These are phyloP conservation scores for Halenospora varia DNA, from an alignment of 495 filamentous ascomycete genomes.

Conservation along the genomic window DNA sequence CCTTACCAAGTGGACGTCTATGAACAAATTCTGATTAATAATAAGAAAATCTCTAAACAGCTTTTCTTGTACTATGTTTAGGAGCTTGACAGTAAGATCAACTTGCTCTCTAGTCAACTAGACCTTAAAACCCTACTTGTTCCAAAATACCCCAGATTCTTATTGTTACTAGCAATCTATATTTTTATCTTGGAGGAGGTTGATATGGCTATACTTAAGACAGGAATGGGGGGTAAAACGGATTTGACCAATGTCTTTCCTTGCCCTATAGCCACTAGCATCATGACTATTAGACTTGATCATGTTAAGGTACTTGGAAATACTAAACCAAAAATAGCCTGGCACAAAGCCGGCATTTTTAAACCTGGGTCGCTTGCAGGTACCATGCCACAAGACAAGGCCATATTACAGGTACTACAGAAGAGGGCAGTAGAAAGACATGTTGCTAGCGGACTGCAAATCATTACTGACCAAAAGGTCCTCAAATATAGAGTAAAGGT, in stretches of 20 bases:
- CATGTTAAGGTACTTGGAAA: slow-evolving; percentile 45
- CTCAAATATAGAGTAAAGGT: slow-evolving; percentile 45
- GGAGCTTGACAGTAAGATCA: not conserved
- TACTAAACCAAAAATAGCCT: slow-evolving; percentile 45
- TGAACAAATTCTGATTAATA: slow-evolving; percentile 81
- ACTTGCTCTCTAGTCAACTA: too few relatives aligned
- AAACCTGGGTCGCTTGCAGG: slow-evolving; percentile 37
- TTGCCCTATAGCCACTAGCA: slow-evolving; percentile 27
- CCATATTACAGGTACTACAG: slow-evolving; percentile 11
- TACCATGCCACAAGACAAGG: slow-evolving; percentile 21
- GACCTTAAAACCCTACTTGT: slow-evolving; percentile 24
- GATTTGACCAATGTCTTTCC: slow-evolving; percentile 46
- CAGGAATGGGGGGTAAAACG: slow-evolving; percentile 48
- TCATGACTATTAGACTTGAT: slow-evolving; percentile 46
- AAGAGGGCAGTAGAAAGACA: slow-evolving; percentile 21
- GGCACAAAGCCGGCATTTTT: slow-evolving; percentile 49
- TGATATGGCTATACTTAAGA: slow-evolving; percentile 39
- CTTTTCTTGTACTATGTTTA: slow-evolving; percentile 3
- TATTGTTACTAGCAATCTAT: slow-evolving; percentile 43
- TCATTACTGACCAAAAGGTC: not conserved
- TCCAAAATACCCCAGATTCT: slow-evolving; percentile 57
- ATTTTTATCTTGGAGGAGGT: slow-evolving; percentile 40
- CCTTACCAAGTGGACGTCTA: slow-evolving; percentile 82
- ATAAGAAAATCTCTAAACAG: slow-evolving; percentile 63
- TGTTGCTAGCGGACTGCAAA: not conserved